phyloP scores from a whole-genome alignment of 805 yeast species.

The Maudiozyma turicensis region DNA sequence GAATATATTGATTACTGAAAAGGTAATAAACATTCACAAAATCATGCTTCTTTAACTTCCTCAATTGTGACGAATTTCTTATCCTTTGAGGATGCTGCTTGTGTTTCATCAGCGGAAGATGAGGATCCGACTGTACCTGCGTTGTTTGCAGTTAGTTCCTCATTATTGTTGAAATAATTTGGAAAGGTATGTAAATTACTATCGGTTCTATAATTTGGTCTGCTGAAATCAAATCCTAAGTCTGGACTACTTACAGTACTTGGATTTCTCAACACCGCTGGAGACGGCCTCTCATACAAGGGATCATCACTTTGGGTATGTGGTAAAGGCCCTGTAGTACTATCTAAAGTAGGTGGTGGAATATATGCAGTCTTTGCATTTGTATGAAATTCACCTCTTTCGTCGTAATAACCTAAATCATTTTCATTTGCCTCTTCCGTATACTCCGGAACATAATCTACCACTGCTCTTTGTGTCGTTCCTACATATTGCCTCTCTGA shows the following conservation, averaged over 20 bases:
- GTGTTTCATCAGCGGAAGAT: background rate
- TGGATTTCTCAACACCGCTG: slow-evolving; percentile 10
- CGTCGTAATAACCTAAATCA: slow-evolving; percentile 74
- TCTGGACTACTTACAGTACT: slow-evolving; percentile 1
- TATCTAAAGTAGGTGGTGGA: slow-evolving; percentile 35
- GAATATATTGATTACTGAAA: no score
- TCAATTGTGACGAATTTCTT: background rate
- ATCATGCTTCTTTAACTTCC: background rate
- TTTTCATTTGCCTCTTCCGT: slow-evolving; percentile 55
- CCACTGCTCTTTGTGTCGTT: slow-evolving; percentile 18
- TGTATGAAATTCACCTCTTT: slow-evolving; percentile 41
- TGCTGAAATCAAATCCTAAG: slow-evolving; percentile 14
- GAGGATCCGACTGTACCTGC: background rate
- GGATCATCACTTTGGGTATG: background rate
- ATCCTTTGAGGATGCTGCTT: background rate
- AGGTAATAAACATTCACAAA: no score
- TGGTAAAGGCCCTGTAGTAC: slow-evolving; percentile 16
- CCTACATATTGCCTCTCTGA: slow-evolving; percentile 47
- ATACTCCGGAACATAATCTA: slow-evolving; percentile 58
- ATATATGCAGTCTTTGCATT: slow-evolving; percentile 27
- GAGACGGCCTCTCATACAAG: slow-evolving; percentile 13
- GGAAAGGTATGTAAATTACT: background rate
- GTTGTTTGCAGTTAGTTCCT: background rate
- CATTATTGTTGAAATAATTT: slow-evolving; percentile 1
- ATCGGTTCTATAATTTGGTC: slow-evolving; percentile 7